Percentiles rank a stretch among this genome's conserved stretches.
Conservation (phyloP, 768 basidiomycete species). For the Hebeloma cylindrosporum region DNA sequence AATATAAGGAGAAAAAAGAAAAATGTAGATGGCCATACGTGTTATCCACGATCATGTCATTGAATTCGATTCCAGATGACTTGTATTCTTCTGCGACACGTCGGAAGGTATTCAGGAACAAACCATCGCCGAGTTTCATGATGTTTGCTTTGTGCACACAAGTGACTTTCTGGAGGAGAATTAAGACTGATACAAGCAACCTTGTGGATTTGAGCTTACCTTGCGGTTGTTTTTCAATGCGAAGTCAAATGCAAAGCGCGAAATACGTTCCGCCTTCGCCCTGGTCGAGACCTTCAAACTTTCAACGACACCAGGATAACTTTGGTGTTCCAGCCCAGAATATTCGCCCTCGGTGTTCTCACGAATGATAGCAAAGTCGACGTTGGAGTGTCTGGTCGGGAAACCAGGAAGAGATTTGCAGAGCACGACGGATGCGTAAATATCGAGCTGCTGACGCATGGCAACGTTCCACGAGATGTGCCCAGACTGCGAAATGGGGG, state of each 20-base stretch:
- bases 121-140: constrained; percentile 99
- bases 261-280: constrained; percentile 94
- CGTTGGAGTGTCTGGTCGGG: constrained; percentile 93
- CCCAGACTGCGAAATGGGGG: constrained; percentile 92
- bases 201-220: constrained; percentile 40
- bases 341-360: constrained; percentile 99
- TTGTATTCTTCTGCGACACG: constrained; percentile 96
- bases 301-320: constrained; percentile 98
- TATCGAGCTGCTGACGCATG: constrained; percentile 99
- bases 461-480: constrained; percentile 99
- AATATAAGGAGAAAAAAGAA: background rate
- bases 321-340: constrained; percentile 97
- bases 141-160: constrained; percentile 99
- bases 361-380: constrained; percentile 99
- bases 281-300: constrained; percentile 95
- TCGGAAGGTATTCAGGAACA: constrained; percentile 98
- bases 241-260: constrained; percentile 98
- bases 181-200: constrained; percentile 7
- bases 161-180: constrained; percentile 81
- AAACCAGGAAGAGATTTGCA: constrained; percentile 98
- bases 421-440: constrained; percentile 96
- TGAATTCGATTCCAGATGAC: constrained; percentile 85
- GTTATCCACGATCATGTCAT: constrained; percentile 99
- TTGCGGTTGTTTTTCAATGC: constrained; percentile 98
- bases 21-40: constrained; percentile 53